A percentile compares a stretch with the other conserved stretches of the same genome.
Conservation (phyloP, 257 asterid species). For the Jacaranda mimosifolia region DNA sequence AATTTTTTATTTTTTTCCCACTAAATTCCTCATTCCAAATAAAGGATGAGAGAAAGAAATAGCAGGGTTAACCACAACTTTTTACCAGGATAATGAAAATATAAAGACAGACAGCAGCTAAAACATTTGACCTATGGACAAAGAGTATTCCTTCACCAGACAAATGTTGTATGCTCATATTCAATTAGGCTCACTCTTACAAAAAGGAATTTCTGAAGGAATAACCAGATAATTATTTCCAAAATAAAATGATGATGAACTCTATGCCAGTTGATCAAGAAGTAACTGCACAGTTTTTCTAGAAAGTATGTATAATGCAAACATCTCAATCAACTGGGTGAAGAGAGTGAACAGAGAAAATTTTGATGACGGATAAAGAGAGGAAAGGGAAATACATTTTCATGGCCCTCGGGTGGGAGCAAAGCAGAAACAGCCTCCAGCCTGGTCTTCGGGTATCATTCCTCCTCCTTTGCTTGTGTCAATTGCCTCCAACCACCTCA, state of each 20-base stretch:
- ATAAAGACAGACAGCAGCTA: too few relatives aligned
- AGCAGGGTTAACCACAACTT: too few relatives aligned
- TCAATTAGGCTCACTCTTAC: constrained; percentile 16
- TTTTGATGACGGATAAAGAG: constrained; percentile 16
- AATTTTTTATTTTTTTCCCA: too few relatives aligned
- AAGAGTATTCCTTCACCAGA: constrained; percentile 20
- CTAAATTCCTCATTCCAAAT: too few relatives aligned
- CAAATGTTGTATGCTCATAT: not conserved
- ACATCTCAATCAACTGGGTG: constrained; percentile 30
- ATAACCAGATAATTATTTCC: constrained; percentile 18
- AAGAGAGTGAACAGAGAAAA: not conserved
- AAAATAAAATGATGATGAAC: constrained; percentile 13
- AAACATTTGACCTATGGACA: not conserved
- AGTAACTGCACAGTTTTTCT: not conserved
- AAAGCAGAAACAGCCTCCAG: constrained; percentile 77
- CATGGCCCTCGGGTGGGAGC: constrained; percentile 83
- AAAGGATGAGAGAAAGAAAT: too few relatives aligned
- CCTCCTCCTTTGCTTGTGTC: constrained; percentile 97
- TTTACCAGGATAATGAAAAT: too few relatives aligned
- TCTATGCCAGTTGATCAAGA: constrained; percentile 27
- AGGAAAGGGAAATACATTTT: constrained; percentile 5
- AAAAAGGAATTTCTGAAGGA: constrained; percentile 20
- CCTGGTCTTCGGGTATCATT: constrained; percentile 88
- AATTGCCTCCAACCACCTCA: constrained; percentile 72
- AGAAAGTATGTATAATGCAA: not conserved